Conservation (phyloP, 225 moss, liverwort and hornwort species). For the Marchantia paleacea region DNA sequence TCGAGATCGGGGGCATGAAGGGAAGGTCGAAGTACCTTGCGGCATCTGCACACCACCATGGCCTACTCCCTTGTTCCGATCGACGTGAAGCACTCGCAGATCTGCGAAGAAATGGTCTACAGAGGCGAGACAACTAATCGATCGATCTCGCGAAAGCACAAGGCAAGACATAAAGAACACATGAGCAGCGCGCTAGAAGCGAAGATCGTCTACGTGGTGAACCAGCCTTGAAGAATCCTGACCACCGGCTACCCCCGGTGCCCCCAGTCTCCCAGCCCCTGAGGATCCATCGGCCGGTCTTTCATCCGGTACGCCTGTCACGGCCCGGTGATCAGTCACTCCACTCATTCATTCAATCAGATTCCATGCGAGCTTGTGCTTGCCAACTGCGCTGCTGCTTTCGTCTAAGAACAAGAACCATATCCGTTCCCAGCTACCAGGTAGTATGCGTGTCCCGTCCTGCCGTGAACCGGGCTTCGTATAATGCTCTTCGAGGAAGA, state of each 20-base stretch:
- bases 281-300: background rate
- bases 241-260: constrained; percentile 16
- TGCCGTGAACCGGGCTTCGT: too few relatives aligned
- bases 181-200: constrained; percentile 7
- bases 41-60: constrained; percentile 99
- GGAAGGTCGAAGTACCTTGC: constrained; percentile 52
- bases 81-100: background rate
- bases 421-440: too few relatives aligned
- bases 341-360: background rate
- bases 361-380: background rate
- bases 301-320: background rate
- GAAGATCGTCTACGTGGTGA: background rate
- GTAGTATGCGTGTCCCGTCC: too few relatives aligned
- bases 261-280: background rate
- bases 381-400: too few relatives aligned
- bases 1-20: background rate
- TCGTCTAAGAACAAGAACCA: background rate
- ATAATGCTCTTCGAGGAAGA: too few relatives aligned
- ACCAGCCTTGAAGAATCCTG: constrained; percentile 1
- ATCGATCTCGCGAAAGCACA: background rate
- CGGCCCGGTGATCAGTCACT: background rate
- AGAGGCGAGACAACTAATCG: background rate
- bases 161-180: background rate
- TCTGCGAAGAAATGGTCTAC: background rate
- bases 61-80: constrained; percentile 35